Percentiles rank a stretch among this genome's conserved stretches.
Evolutionary conservation across 1,139 yeast species (phyloP).

Genomic region (Kodamaea sp.): DNA sequence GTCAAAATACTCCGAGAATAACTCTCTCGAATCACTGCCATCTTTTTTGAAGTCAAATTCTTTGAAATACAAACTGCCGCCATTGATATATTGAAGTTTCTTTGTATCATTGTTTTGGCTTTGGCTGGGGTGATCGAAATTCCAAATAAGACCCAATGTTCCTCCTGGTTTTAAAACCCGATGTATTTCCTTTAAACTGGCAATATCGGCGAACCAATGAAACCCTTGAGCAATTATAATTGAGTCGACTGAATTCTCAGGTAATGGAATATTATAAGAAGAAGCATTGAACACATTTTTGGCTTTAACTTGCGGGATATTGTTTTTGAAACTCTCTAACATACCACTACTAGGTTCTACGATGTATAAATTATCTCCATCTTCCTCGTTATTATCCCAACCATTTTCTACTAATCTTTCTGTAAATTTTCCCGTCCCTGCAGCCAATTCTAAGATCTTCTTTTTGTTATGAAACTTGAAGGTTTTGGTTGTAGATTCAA

Average conservation of each 20-base stretch:
- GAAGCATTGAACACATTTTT: conserved; percentile 33
- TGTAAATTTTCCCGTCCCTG: conserved; percentile 69
- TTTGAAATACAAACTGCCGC: conserved; percentile 9
- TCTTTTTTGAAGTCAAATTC: conserved; percentile 3
- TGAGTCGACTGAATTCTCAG: conserved; percentile 45
- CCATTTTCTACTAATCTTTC: conserved; percentile 40
- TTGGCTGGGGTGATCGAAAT: conserved; percentile 42
- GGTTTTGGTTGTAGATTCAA: conserved; percentile 6
- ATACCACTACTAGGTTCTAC: conserved; percentile 63
- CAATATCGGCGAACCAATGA: conserved; percentile 62
- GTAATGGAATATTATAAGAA: conserved; percentile 48
- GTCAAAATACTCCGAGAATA: conserved; percentile 12
- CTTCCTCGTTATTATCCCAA: conserved; percentile 22
- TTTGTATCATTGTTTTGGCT: conserved; percentile 7
- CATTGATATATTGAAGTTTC: conserved; percentile 10
- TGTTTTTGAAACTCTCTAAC: conserved; percentile 44
- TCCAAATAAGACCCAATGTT: conserved; percentile 58
- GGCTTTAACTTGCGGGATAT: conserved; percentile 43
- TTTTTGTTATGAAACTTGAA: conserved; percentile 21
- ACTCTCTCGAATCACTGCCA: conserved; percentile 4
- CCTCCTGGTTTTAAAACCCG: conserved; percentile 51
- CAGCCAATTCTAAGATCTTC: conserved; percentile 52
- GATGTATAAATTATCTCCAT: conserved; percentile 29
- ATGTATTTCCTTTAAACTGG: conserved; percentile 46
- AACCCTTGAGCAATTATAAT: conserved; percentile 63